Base-by-base conservation (phyloP, 495 filamentous ascomycete species). In the Hapsidospora chrysogenum region DNA sequence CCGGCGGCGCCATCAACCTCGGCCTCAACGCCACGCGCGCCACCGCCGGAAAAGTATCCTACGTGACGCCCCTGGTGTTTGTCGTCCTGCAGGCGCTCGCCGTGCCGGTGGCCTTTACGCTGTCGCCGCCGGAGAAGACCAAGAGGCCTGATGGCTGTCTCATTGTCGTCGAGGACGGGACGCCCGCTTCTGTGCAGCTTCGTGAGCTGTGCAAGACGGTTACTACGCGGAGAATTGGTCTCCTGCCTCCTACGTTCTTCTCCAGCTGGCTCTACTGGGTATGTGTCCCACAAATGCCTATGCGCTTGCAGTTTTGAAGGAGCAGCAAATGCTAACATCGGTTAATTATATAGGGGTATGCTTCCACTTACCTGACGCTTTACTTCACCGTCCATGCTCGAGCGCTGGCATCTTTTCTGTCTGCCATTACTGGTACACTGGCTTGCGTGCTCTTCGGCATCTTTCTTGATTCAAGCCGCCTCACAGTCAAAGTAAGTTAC, bases 351-450 rank as follows among this genome's bases (percentile, higher is more conserved):
- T n/a, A n/a, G n/a, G n/a, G n/a, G n/a, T n/a, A n/a, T n/a, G n/a
- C n/a, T n/a, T n/a, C n/a, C n/a, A n/a, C n/a, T n/a, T n/a, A n/a
- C n/a, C n/a, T n/a, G n/a, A n/a, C 62, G 9, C 60, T 57, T 30
- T 68, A 70, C 38, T 68, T 70, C 45, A 60, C 58, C 4, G 61
- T 70, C 6, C 56, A 61, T 1, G 55, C 57, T 5, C 50, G 66
- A 3, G 57, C 63, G 2, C 46, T 70, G 1, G 59, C 57, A 8
- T 57, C 58, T 16, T 49, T 63, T 17, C 51, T 60, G 8, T 48
- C 48, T 7, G 61, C 56, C 18, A 35, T 53, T 10, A 59, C 57
- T 6, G 57, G 41, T 4, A 26, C 50, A 4, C 17, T 52, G 4
- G 45, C 49, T 7, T 50, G 59, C 2, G 51, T 54, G 36, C 32